Evolutionary conservation across 2,329 filamentous ascomycete species (phyloP).

Genomic region (Diaporthe destruens): DNA sequence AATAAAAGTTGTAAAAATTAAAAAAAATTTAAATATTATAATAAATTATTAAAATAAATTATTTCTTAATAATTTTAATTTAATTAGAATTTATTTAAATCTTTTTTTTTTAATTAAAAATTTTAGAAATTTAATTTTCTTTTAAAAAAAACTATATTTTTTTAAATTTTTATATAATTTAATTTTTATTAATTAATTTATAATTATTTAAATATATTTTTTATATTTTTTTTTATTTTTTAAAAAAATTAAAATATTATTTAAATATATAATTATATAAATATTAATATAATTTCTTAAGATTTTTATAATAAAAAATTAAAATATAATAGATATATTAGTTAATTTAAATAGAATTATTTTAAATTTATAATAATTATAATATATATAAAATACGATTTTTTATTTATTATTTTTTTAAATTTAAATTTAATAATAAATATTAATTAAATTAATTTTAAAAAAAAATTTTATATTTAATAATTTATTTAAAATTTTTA

Average conservation of each 20-base stretch:
- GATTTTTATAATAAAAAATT: too few relatives aligned
- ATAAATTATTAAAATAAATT: not conserved
- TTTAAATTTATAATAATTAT: too few relatives aligned
- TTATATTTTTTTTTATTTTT: not conserved
- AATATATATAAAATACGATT: too few relatives aligned
- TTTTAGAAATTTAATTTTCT: too few relatives aligned
- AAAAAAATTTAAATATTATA: not conserved
- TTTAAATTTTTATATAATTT: not conserved
- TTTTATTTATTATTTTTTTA: not conserved
- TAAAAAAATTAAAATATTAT: not conserved
- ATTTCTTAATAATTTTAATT: not conserved
- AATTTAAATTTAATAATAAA: not conserved
- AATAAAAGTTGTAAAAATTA: not conserved
- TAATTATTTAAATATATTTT: not conserved
- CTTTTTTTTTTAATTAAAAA: not conserved
- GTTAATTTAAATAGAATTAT: too few relatives aligned
- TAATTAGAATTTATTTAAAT: not conserved
- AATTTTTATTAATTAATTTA: not conserved
- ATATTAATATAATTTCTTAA: constrained; percentile 1
- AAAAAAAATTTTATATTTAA: too few relatives aligned
- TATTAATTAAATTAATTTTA: not conserved
- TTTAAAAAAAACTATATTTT: not conserved
- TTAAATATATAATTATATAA: not conserved
- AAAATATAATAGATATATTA: too few relatives aligned
- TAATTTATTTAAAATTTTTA: too few relatives aligned